Conservation (phyloP, 2,329 filamentous ascomycete species). For the Aspergillus novofumigatus region DNA sequence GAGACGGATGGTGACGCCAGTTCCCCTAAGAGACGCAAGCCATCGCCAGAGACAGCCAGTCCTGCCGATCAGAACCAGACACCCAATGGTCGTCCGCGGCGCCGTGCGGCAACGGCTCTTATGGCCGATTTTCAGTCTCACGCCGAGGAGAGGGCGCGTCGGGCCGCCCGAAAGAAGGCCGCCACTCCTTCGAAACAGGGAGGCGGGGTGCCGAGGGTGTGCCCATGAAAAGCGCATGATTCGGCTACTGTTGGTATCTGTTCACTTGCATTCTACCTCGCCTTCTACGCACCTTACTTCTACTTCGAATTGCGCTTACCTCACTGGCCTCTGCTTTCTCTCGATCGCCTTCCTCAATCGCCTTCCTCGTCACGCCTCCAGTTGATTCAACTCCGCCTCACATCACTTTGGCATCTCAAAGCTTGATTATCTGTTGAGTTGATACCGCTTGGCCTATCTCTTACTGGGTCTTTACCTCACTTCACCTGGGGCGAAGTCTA, state of each 20-base stretch:
- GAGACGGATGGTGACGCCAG: not conserved
- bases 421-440: too few species aligned
- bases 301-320: too few species aligned
- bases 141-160: constrained; percentile 16
- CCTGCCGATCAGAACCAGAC: constrained; percentile 5
- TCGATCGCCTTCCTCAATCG: too few species aligned
- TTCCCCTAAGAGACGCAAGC: constrained; percentile 1
- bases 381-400: too few species aligned
- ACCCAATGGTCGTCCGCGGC: constrained; percentile 19
- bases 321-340: too few species aligned
- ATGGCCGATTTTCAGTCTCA: constrained; percentile 17
- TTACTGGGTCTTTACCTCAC: too few species aligned
- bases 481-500: too few species aligned
- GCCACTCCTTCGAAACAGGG: not conserved
- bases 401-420: too few species aligned
- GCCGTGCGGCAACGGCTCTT: constrained; percentile 18
- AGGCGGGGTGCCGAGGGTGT: not conserved
- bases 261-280: not conserved
- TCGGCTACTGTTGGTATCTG: not conserved
- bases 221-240: not conserved
- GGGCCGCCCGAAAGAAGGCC: constrained; percentile 13
- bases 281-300: not conserved
- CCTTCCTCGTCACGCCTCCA: too few species aligned
- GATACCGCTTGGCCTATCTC: too few species aligned
- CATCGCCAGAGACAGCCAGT: not conserved